Evolutionary conservation across 2,329 filamentous ascomycete genomes (phyloP).

Genomic region (Xylaria arbuscula): DNA sequence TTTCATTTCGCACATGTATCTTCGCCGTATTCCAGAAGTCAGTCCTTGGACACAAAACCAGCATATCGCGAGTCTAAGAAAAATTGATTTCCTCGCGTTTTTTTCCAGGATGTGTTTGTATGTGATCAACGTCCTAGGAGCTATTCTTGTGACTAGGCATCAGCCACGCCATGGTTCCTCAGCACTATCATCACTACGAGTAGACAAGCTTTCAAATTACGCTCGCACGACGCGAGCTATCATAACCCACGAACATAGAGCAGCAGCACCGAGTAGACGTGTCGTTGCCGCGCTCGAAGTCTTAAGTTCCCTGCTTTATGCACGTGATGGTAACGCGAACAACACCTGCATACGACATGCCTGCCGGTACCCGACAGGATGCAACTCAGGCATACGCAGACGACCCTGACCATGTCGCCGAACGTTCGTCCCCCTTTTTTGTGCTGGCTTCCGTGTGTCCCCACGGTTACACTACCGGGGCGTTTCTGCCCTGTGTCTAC

Average conservation of each 20-base stretch:
- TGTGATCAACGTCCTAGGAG: neutral
- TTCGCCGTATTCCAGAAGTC: neutral
- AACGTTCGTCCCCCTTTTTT: conserved; percentile 10
- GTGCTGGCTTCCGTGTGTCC: conserved; percentile 3
- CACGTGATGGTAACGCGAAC: conserved; percentile 34
- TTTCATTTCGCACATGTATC: conserved; percentile 1
- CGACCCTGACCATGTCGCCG: conserved; percentile 27
- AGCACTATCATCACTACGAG: neutral
- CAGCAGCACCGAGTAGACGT: conserved; percentile 11
- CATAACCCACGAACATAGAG: neutral
- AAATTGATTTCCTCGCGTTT: neutral
- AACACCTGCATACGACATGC: conserved; percentile 35
- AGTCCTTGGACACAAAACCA: neutral
- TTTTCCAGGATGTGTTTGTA: neutral
- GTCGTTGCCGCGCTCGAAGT: conserved; percentile 24
- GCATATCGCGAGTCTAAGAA: neutral
- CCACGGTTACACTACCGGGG: conserved; percentile 18
- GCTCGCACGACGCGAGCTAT: conserved; percentile 17
- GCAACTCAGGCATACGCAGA: conserved; percentile 37
- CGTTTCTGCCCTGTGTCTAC: conserved; percentile 6
- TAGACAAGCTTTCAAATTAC: conserved; percentile 1
- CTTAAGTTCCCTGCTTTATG: conserved; percentile 20
- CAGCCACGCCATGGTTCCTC: neutral
- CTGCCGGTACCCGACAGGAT: conserved; percentile 31
- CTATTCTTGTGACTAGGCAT: neutral